phyloP scores from a whole-genome alignment of 2,329 filamentous ascomycete genomes.

The Hypoxylon sp. region DNA sequence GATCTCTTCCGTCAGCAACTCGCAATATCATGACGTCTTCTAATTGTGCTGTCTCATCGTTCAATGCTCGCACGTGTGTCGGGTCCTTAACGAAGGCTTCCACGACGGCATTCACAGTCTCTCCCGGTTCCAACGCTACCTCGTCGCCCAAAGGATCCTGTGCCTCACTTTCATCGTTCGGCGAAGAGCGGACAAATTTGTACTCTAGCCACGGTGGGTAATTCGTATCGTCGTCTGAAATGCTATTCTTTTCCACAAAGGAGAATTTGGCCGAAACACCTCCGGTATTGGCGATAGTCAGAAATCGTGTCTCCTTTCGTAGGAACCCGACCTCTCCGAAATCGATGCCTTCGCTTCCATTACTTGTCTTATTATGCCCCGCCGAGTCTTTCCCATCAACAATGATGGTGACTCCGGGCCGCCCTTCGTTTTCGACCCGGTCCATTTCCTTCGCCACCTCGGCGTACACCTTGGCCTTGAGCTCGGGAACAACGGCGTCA shows the following conservation, averaged over 20 bases:
- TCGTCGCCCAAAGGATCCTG: slow-evolving; percentile 52
- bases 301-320: slow-evolving; percentile 67
- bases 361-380: slow-evolving; percentile 48
- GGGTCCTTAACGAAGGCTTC: slow-evolving; percentile 71
- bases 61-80: slow-evolving; percentile 72
- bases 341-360: slow-evolving; percentile 69
- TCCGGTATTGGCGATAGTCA: slow-evolving; percentile 94
- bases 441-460: slow-evolving; percentile 90
- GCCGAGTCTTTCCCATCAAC: slow-evolving; percentile 66
- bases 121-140: slow-evolving; percentile 82
- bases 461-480: slow-evolving; percentile 83
- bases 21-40: slow-evolving; percentile 91
- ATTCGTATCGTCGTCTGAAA: slow-evolving; percentile 50
- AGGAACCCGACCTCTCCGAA: slow-evolving; percentile 80
- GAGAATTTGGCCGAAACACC: slow-evolving; percentile 79
- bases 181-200: slow-evolving; percentile 32
- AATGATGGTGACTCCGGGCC: slow-evolving; percentile 83
- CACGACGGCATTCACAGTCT: slow-evolving; percentile 76
- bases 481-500: slow-evolving; percentile 82
- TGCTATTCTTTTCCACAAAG: slow-evolving; percentile 76
- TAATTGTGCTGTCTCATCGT: slow-evolving; percentile 69
- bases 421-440: slow-evolving; percentile 87
- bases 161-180: slow-evolving; percentile 21
- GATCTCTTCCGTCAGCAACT: slow-evolving; percentile 83
- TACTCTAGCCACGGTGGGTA: slow-evolving; percentile 42